Evolutionary conservation across 148 eudicot genomes (phyloP).

Genomic region (Rhododendron williamsianum): DNA sequence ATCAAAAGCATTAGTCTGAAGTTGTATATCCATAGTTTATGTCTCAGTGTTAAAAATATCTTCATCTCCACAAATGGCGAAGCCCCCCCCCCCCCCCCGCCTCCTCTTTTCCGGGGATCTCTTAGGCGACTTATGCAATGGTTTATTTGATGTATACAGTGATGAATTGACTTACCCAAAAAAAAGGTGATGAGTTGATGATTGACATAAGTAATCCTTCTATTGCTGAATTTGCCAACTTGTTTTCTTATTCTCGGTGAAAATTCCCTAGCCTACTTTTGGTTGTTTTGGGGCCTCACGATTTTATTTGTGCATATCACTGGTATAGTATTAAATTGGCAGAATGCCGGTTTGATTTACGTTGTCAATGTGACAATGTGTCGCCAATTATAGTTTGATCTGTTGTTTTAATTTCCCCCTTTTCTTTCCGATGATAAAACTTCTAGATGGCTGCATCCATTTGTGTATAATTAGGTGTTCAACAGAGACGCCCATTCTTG

Average conservation of each 20-base stretch:
- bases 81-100: background rate
- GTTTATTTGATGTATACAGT: background rate
- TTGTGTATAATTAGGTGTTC: background rate
- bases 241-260: background rate
- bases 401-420: background rate
- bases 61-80: background rate
- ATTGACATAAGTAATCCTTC: background rate
- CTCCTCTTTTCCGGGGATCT: background rate
- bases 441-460: background rate
- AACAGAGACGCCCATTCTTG: background rate
- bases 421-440: background rate
- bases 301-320: background rate
- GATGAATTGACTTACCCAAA: background rate
- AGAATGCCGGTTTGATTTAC: background rate
- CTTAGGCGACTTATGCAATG: background rate
- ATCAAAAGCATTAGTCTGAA: background rate
- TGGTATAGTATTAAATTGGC: background rate
- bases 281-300: background rate
- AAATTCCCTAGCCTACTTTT: background rate
- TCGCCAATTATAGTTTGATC: background rate
- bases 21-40: background rate
- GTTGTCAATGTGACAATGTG: background rate
- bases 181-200: background rate
- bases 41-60: background rate
- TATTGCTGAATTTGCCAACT: background rate